phyloP scores from a whole-genome alignment of 371 early-diverging fungal species.

The Rhizopus stolonifer region DNA sequence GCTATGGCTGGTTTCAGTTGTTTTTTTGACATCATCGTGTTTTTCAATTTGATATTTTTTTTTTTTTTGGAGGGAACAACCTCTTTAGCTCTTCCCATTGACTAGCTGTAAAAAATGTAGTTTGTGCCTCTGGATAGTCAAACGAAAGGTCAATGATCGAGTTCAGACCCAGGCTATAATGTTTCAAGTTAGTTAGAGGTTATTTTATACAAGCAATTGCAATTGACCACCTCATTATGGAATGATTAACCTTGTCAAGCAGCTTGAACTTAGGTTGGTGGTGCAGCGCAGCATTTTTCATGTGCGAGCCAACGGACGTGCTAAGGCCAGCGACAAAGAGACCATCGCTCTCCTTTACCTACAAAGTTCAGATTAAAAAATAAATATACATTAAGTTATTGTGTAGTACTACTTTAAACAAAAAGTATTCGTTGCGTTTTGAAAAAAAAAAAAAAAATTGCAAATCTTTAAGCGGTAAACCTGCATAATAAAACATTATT shows the following conservation, averaged over 20 bases:
- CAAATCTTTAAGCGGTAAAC: no score
- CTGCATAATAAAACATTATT: no score
- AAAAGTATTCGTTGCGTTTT: no score
- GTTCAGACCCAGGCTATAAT: slow-evolving; percentile 2
- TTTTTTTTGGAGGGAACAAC: slow-evolving; percentile 4
- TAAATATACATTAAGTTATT: slow-evolving; percentile 5
- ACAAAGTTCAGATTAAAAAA: slow-evolving; percentile 4
- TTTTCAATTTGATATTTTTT: slow-evolving; percentile 6
- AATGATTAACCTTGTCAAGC: background rate
- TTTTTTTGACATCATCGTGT: slow-evolving; percentile 4
- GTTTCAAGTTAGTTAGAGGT: slow-evolving; percentile 1
- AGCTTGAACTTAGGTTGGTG: slow-evolving; percentile 5
- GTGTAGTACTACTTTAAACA: no score
- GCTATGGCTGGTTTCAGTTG: slow-evolving; percentile 2
- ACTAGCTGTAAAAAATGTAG: background rate
- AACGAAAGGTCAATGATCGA: slow-evolving; percentile 4
- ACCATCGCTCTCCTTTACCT: slow-evolving; percentile 6
- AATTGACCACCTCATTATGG: slow-evolving; percentile 7
- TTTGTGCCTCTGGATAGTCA: slow-evolving; percentile 7
- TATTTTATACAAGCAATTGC: slow-evolving; percentile 2
- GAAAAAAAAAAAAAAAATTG: no score
- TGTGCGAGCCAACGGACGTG: slow-evolving; percentile 5
- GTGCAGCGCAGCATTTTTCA: slow-evolving; percentile 3
- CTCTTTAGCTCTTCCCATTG: slow-evolving; percentile 1
- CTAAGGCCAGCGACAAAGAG: slow-evolving; percentile 5